Evolutionary conservation across 2,329 filamentous ascomycete species (phyloP), one percentile per base, ranked within the genome.

Genomic region (Sclerotinia spermophila): DNA sequence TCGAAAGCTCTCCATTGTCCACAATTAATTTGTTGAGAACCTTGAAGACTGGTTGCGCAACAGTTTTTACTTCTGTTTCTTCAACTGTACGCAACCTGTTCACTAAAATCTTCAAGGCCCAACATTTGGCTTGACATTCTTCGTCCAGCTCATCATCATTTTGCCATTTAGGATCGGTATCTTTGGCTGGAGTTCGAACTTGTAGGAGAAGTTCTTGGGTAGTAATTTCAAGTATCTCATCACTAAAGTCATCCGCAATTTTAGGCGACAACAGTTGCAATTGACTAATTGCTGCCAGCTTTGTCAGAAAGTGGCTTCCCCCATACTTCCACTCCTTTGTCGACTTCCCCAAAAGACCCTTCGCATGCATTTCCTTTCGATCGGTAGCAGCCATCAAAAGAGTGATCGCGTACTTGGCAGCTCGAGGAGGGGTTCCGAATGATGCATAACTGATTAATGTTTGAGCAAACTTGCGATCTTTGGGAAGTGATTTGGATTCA

Each of bases 321-420:
- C 89, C 92, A 74, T 93, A 94, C 3, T 86, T 84, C 84, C 92
- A 94, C 66, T 89, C 86, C 74, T 92, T 89, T 74, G 92, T 87
- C 71, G 90, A 90, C 78, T 90, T 92, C 69, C 90, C 87, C 11
- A 97, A 81, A 17, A 99, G 85, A 75, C 96, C 94, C 68, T 91
- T 94, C 11, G 93, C 92, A 72, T 93, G 92, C 82, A 96, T 91
- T 77, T 94, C 91, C 79, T 93, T 96, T 75, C 88, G 88, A 66
- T 94, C 89, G 33, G 89, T 84, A 15, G 74, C 74, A 48, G 92
- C 90, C 81, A 97, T 88, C 68, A 99, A 85, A 74, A 99, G 94
- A 40, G 93, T 94, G 64, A 98, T 89, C 0, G 96, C 96, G 82
- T 98, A 94, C 81, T 99, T 99, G 33, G 95, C 93, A 13, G 93